A percentile compares a stretch with the other conserved stretches of the same genome.
Conservation (phyloP, 495 filamentous ascomycete genomes). For the Aspergillus indologenus region DNA sequence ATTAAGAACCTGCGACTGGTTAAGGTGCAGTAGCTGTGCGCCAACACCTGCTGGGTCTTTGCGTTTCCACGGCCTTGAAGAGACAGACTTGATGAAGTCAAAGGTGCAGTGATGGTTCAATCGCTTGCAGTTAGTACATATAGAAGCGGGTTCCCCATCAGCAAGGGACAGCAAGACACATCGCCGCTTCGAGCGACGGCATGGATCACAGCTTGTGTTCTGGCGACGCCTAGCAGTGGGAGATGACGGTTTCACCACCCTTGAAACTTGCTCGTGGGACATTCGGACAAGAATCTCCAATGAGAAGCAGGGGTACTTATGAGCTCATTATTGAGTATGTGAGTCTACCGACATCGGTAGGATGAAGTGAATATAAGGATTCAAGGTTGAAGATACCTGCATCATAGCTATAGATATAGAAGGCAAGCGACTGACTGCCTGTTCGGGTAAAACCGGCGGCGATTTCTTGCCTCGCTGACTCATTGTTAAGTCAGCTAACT, state of each 20-base stretch:
- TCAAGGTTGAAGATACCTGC: too few species aligned
- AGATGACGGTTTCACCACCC: constrained; percentile 3
- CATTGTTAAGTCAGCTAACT: not conserved
- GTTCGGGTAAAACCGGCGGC: not conserved
- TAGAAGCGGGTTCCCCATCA: not conserved
- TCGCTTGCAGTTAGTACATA: constrained; percentile 23
- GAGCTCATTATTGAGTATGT: too few species aligned
- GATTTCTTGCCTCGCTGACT: not conserved
- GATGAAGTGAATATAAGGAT: not conserved
- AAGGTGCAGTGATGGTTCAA: constrained; percentile 26
- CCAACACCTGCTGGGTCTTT: not conserved
- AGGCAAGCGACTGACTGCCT: not conserved
- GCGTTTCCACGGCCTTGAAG: not conserved
- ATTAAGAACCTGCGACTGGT: too few species aligned
- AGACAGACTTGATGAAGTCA: constrained; percentile 17
- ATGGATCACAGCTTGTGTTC: constrained; percentile 28
- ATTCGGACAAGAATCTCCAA: not conserved
- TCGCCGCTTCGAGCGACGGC: constrained; percentile 27
- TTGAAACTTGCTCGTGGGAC: not conserved
- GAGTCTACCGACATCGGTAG: too few species aligned
- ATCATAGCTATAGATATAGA: too few species aligned
- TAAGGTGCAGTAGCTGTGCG: too few species aligned
- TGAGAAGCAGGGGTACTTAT: too few species aligned
- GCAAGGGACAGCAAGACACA: constrained; percentile 15
- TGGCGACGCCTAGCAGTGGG: constrained; percentile 20